These are phyloP conservation scores for Talaromyces adpressus DNA, from an alignment of 495 filamentous ascomycete genomes.

Conservation along the genomic window DNA sequence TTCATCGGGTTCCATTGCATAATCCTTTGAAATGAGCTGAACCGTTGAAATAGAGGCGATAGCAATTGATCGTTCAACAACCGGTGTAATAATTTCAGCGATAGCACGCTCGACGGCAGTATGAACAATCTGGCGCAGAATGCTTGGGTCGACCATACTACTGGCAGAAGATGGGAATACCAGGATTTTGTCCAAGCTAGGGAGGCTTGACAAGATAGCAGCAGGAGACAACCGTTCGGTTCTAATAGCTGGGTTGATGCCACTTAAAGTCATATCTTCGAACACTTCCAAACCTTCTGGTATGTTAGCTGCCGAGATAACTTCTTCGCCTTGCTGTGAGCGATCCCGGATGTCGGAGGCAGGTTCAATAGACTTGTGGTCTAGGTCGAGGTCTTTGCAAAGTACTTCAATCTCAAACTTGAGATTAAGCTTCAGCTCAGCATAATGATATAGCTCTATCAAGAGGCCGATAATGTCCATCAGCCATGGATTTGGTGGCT, in stretches of 20 bases:
- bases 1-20: constrained; percentile 86
- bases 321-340: constrained; percentile 52
- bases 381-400: constrained; percentile 82
- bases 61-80: constrained; percentile 93
- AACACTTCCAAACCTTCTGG: constrained; percentile 71
- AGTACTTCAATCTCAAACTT: constrained; percentile 98
- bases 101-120: constrained; percentile 80
- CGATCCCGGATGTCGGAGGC: constrained; percentile 73
- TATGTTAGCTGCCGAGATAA: constrained; percentile 42
- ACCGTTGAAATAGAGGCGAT: constrained; percentile 94
- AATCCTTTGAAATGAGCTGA: constrained; percentile 92
- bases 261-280: constrained; percentile 67
- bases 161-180: constrained; percentile 70
- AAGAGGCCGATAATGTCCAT: constrained; percentile 88
- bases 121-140: constrained; percentile 75
- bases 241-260: constrained; percentile 60
- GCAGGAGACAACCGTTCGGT: constrained; percentile 66
- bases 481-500: constrained; percentile 91
- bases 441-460: constrained; percentile 84
- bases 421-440: constrained; percentile 88
- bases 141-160: constrained; percentile 58
- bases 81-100: constrained; percentile 90
- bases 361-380: constrained; percentile 80
- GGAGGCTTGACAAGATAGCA: constrained; percentile 65
- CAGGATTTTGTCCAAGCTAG: constrained; percentile 68